Conservation (phyloP, 495 filamentous ascomycete genomes). For the Endocarpon pusillum region DNA sequence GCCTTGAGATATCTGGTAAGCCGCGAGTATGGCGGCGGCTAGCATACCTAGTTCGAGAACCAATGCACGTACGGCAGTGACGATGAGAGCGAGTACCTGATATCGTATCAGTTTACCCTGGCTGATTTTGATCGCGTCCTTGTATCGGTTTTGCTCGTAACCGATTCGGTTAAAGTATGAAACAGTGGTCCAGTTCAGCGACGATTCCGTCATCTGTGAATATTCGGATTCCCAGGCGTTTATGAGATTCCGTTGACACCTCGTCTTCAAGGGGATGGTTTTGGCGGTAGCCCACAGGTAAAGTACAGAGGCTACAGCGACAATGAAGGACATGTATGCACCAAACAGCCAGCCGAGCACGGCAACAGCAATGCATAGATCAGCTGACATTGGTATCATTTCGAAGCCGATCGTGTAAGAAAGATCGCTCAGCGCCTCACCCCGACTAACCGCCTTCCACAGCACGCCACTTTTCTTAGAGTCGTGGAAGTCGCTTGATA, state of each 20-base stretch:
- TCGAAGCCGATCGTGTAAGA: conserved; percentile 51
- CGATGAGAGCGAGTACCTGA: conserved; percentile 5
- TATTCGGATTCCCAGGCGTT: conserved; percentile 29
- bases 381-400: conserved; percentile 51
- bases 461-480: conserved; percentile 57
- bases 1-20: conserved; percentile 42
- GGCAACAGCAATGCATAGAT: conserved; percentile 48
- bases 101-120: conserved; percentile 4
- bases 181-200: conserved; percentile 54
- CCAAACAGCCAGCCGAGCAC: conserved; percentile 57
- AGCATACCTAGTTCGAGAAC: conserved; percentile 46
- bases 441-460: conserved; percentile 47
- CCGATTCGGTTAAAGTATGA: conserved; percentile 50
- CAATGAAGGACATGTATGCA: conserved; percentile 55
- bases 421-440: conserved; percentile 41
- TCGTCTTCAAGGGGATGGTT: conserved; percentile 25
- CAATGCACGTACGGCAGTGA: conserved; percentile 31
- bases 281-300: conserved; percentile 47
- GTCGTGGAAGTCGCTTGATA: conserved; percentile 68
- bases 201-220: conserved; percentile 42
- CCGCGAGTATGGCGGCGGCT: conserved; percentile 46
- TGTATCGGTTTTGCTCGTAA: conserved; percentile 47
- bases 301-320: conserved; percentile 38
- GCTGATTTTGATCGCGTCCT: conserved; percentile 13
- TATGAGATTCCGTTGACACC: conserved; percentile 21